Evolutionary conservation across 1,284 basidiomycete species (phyloP).

Genomic region (Trametes pubescens): DNA sequence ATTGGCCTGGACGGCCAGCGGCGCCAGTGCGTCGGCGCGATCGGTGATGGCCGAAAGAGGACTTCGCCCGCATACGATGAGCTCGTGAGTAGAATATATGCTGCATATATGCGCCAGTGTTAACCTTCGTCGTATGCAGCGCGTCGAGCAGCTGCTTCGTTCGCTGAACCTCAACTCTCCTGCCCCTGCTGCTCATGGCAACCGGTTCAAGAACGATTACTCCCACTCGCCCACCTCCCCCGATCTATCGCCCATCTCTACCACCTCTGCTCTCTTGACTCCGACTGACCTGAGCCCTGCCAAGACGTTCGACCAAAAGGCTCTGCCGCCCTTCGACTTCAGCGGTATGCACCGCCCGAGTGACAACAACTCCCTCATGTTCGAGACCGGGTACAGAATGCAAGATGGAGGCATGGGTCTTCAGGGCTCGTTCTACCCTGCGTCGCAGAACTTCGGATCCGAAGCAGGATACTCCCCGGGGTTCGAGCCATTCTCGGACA

Average conservation of each 20-base stretch:
- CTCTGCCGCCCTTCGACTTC: slow-evolving; percentile 59
- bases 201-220: slow-evolving; percentile 48
- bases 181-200: slow-evolving; percentile 56
- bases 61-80: slow-evolving; percentile 62
- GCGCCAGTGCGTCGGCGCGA: slow-evolving; percentile 68
- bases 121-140: slow-evolving; percentile 50
- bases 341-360: slow-evolving; percentile 39
- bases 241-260: slow-evolving; percentile 73
- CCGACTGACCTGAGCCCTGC: slow-evolving; percentile 75
- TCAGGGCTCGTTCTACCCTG: slow-evolving; percentile 33
- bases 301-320: slow-evolving; percentile 63
- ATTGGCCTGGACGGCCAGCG: slow-evolving; percentile 46
- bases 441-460: slow-evolving; percentile 42
- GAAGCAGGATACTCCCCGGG: slow-evolving; percentile 50
- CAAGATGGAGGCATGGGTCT: slow-evolving; percentile 32
- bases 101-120: slow-evolving; percentile 32
- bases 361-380: slow-evolving; percentile 41
- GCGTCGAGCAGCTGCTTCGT: slow-evolving; percentile 79
- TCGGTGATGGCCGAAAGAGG: slow-evolving; percentile 78
- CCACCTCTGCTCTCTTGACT: slow-evolving; percentile 68
- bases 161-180: slow-evolving; percentile 80
- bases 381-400: slow-evolving; percentile 41
- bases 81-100: slow-evolving; percentile 51
- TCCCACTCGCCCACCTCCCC: slow-evolving; percentile 56
- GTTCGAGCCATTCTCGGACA: slow-evolving; percentile 62